phyloP scores from a whole-genome alignment of 352 stramenopile species.

The Globisporangium apiculatum region DNA sequence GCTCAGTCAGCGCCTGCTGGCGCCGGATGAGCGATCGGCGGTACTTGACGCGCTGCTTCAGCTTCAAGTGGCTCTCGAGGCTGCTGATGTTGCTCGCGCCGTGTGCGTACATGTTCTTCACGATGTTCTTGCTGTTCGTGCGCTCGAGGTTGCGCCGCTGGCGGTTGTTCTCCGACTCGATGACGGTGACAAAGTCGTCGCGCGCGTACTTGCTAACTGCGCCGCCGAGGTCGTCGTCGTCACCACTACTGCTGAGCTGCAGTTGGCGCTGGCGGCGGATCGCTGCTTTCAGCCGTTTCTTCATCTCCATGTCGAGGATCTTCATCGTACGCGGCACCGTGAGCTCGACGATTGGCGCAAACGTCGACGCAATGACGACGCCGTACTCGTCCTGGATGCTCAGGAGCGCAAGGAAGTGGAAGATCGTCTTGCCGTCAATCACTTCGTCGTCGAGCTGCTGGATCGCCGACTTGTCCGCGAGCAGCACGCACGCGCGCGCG shows the following conservation, averaged over 20 bases:
- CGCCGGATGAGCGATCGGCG: constrained; percentile 31
- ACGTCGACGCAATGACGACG: constrained; percentile 29
- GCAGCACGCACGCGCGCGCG: constrained; percentile 45
- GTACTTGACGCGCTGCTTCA: constrained; percentile 32
- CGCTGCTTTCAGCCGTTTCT: constrained; percentile 27
- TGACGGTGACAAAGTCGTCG: constrained; percentile 3
- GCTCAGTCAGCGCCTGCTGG: constrained; percentile 33
- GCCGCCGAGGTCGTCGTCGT: background rate
- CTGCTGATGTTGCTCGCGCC: constrained; percentile 18
- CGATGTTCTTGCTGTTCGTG: constrained; percentile 15
- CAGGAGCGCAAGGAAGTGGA: constrained; percentile 57
- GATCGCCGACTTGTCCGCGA: constrained; percentile 50
- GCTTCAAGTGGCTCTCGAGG: constrained; percentile 28
- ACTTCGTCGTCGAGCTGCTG: constrained; percentile 47
- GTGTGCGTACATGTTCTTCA: constrained; percentile 10
- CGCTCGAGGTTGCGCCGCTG: constrained; percentile 5
- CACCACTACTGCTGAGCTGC: constrained; percentile 4
- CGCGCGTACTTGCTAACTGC: background rate
- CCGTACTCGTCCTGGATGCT: constrained; percentile 52
- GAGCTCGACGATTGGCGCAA: constrained; percentile 56
- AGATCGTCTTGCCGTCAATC: constrained; percentile 55
- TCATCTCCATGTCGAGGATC: constrained; percentile 56
- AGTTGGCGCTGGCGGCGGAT: constrained; percentile 5
- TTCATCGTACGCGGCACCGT: constrained; percentile 59
- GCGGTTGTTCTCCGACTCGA: constrained; percentile 5